Base-by-base conservation (phyloP, 1,139 yeast genomes). In the Protomyces gravidus region DNA sequence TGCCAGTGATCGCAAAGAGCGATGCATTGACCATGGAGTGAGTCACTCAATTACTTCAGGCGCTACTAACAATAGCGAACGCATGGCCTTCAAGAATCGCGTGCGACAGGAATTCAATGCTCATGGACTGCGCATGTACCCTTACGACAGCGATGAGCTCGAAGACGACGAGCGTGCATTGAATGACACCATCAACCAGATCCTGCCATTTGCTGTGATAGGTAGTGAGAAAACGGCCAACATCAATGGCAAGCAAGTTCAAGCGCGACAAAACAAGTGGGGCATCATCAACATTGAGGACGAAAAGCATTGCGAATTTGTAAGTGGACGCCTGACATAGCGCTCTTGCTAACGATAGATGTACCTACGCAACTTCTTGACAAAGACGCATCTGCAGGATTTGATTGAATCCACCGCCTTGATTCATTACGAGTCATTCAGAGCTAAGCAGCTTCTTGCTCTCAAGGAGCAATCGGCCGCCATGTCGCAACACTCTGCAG, bases 351-450 rank as follows among this genome's bases (percentile, higher is more conserved):
- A 30, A 13, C 36, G 2, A 17, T 21, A 53, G 58, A 53, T 53
- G 55, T 89, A 88, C 68, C 81, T 92, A 71, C 82, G 97, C 74
- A 95, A 89, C 73, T 92, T 92, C 73, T 80, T 92, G 71, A 88
- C 96, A 59, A 84, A 97, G 76, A 90, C 97, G 28, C 97, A 92
- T 73, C 79, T 92, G 69, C 97, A 89, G 74, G 98, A 92, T 72
- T 82, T 92, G 72, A 92, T 92, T 70, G 98, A 92, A 72, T 84
- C 96, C 17, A 92, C 98, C 3, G 78, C 95, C 4, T 79, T 84
- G 68, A 80, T 85, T 62, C 98, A 92, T 73, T 92, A 92, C 73
- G 98, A 92, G 76, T 80, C 85, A 61, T 92, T 90, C 77, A 85
- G 98, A 75, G 80, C 96, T 30, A 89, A 90, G 75, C 98, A 92